These are phyloP conservation scores for Pontederia paniculata DNA, from an alignment of 176 grass and related monocot species.

Conservation along the genomic window DNA sequence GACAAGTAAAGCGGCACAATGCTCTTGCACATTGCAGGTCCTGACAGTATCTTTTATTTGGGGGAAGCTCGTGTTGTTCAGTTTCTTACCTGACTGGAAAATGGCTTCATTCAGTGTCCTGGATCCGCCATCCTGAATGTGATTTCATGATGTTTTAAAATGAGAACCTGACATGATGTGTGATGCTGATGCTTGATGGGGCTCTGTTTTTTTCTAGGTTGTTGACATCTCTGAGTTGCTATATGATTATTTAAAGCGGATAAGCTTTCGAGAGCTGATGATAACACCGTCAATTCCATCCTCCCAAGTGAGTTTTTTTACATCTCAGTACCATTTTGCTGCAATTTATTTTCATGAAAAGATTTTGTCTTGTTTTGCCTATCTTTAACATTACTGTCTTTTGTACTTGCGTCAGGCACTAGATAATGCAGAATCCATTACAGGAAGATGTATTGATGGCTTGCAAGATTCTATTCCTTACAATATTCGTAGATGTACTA, in stretches of 20 bases:
- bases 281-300: constrained; percentile 11
- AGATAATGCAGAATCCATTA: constrained; percentile 8
- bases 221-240: constrained; percentile 69
- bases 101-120: too few relatives aligned
- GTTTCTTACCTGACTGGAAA: too few relatives aligned
- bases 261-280: constrained; percentile 43
- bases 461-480: constrained; percentile 18
- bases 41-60: too few relatives aligned
- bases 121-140: background rate
- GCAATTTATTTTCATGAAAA: constrained; percentile 5
- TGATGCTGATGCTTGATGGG: background rate
- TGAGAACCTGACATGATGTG: background rate
- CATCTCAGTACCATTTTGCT: background rate
- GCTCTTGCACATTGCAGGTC: too few relatives aligned
- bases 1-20: too few relatives aligned
- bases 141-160: background rate
- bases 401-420: constrained; percentile 21
- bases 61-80: too few relatives aligned
- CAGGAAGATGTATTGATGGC: constrained; percentile 9
- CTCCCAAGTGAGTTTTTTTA: constrained; percentile 27
- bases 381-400: background rate
- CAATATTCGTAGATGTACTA: constrained; percentile 30
- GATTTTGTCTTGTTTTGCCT: background rate
- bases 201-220: constrained; percentile 28
- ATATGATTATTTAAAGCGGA: constrained; percentile 44